These are phyloP conservation scores for Geosmithia morbida DNA, from an alignment of 2,329 filamentous ascomycete species.

Conservation along the genomic window DNA sequence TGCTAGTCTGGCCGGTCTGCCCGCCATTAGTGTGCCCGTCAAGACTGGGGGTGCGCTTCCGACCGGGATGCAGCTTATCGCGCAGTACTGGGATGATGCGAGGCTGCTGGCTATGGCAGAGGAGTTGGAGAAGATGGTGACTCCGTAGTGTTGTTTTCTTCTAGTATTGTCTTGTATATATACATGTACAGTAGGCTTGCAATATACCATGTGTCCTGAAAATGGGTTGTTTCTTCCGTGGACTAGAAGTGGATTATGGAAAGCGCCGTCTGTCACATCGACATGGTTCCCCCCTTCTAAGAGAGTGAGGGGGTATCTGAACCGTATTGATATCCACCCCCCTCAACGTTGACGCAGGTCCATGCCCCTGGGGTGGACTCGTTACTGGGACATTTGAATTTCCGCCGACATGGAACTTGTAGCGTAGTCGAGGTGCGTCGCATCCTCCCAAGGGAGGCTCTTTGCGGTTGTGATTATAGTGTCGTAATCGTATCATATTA, in stretches of 20 bases:
- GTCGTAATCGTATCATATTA: not conserved
- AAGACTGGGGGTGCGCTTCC: constrained; percentile 15
- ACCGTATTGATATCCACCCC: too few relatives aligned
- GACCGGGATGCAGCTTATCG: constrained; percentile 58
- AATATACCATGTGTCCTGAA: not conserved
- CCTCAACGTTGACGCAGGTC: not conserved
- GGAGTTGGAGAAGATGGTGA: constrained; percentile 19
- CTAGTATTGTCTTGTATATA: constrained; percentile 1
- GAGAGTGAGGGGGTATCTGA: too few relatives aligned
- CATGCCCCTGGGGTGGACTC: not conserved
- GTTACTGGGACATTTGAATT: not conserved
- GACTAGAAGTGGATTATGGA: not conserved
- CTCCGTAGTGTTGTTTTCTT: constrained; percentile 3
- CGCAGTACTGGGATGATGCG: constrained; percentile 67
- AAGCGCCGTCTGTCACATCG: too few relatives aligned
- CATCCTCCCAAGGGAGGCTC: too few relatives aligned
- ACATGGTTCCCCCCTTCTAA: too few relatives aligned
- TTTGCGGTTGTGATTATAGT: not conserved
- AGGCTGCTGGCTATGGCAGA: constrained; percentile 45
- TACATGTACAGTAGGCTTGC: not conserved
- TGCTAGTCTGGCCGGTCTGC: constrained; percentile 80
- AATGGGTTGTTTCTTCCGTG: not conserved
- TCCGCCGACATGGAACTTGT: not conserved
- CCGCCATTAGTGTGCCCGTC: constrained; percentile 68
- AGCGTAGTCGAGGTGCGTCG: not conserved